Evolutionary conservation across 2,329 filamentous ascomycete genomes (phyloP).

Genomic region (Alternaria postmessia): DNA sequence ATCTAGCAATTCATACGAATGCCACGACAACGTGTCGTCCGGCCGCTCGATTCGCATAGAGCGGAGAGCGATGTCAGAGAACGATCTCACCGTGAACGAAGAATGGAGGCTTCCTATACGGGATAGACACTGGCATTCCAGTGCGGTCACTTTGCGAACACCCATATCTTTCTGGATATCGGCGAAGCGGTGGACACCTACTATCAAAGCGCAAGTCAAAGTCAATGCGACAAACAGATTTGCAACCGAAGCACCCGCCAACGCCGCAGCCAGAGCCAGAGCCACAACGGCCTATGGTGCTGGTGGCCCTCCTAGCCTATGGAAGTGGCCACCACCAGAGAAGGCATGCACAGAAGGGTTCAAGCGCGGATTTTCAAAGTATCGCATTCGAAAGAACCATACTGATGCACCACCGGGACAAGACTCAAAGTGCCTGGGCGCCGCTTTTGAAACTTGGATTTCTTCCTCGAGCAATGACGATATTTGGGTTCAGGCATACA

Average conservation of each 20-base stretch:
- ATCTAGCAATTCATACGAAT: neutral
- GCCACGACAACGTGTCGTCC: neutral
- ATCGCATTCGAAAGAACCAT: neutral
- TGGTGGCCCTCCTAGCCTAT: neutral
- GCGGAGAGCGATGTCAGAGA: neutral
- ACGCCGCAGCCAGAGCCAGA: neutral
- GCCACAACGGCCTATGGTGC: neutral
- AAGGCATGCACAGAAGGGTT: neutral
- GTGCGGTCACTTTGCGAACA: neutral
- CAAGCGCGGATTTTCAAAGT: neutral
- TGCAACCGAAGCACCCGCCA: neutral
- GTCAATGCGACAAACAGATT: neutral
- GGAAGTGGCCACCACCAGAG: neutral
- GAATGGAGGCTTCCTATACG: neutral
- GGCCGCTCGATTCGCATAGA: neutral
- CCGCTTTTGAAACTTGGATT: neutral
- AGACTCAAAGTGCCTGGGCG: neutral
- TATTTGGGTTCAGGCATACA: neutral
- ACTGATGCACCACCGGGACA: neutral
- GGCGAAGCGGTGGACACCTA: neutral
- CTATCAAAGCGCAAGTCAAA: neutral
- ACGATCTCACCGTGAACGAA: too few relatives aligned
- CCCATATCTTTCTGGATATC: neutral
- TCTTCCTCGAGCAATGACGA: neutral
- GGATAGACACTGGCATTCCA: constrained; percentile 2